Percentiles rank a stretch among this genome's conserved stretches.
phyloP scores from a whole-genome alignment of 73 alveolate genomes.

The Tetrahymena malaccensis region DNA sequence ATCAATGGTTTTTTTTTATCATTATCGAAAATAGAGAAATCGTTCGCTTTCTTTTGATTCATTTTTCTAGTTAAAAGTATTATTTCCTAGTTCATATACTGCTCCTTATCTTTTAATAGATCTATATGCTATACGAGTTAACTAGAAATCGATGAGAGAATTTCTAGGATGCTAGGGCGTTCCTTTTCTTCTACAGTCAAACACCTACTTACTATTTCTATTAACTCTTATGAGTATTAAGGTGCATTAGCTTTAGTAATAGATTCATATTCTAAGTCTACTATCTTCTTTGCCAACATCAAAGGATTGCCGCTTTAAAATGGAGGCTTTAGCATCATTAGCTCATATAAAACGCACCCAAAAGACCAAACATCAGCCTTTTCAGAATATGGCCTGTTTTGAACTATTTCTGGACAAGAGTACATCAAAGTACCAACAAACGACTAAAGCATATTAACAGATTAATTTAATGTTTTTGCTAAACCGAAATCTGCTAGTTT shows the following conservation, averaged over 20 bases:
- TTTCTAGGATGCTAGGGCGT: conserved; percentile 10
- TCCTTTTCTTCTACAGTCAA: conserved; percentile 5
- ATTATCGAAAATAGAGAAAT: background rate
- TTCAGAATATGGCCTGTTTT: conserved; percentile 75
- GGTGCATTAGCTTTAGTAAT: conserved; percentile 45
- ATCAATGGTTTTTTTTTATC: background rate
- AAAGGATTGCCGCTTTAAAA: conserved; percentile 79
- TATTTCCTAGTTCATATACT: background rate
- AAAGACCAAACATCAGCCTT: conserved; percentile 94
- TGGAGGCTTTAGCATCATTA: conserved; percentile 85
- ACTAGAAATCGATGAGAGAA: background rate
- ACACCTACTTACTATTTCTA: conserved; percentile 15
- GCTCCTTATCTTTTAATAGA: background rate
- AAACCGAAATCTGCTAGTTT: conserved; percentile 95
- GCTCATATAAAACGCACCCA: conserved; percentile 92
- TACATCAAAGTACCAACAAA: conserved; percentile 81
- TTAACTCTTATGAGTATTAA: conserved; percentile 1
- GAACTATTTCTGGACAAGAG: conserved; percentile 78
- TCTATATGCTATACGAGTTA: background rate
- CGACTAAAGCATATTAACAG: conserved; percentile 48
- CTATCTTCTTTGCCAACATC: conserved; percentile 74
- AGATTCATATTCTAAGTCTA: conserved; percentile 70
- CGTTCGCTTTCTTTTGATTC: background rate
- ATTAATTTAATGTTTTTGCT: conserved; percentile 66
- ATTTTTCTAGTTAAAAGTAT: background rate